Percentiles rank a stretch among this genome's conserved stretches.
Conservation (phyloP, 2,329 filamentous ascomycete genomes). For the Phaeosphaeriaceae sp. region DNA sequence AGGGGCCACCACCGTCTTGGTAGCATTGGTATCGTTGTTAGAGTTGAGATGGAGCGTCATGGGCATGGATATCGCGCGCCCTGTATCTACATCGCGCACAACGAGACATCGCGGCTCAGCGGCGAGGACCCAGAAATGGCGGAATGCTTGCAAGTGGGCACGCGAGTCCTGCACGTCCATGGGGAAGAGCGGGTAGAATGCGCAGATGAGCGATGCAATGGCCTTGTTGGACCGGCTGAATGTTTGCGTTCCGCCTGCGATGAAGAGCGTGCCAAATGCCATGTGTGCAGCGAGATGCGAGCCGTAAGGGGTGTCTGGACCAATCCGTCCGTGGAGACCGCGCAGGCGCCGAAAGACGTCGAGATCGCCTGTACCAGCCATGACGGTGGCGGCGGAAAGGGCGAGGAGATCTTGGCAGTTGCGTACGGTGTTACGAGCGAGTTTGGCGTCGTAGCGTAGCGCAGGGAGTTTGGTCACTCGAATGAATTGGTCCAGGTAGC, state of each 20-base stretch:
- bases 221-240: conserved; percentile 89
- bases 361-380: conserved; percentile 95
- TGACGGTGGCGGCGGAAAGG: conserved; percentile 82
- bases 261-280: conserved; percentile 87
- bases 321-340: conserved; percentile 84
- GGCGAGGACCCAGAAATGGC: conserved; percentile 96
- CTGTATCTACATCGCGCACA: conserved; percentile 83
- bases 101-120: conserved; percentile 89
- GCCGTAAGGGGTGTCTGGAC: conserved; percentile 85
- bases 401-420: conserved; percentile 92
- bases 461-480: conserved; percentile 72
- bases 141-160: conserved; percentile 92
- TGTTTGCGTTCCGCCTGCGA: conserved; percentile 91
- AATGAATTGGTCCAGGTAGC: conserved; percentile 87
- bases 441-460: conserved; percentile 78
- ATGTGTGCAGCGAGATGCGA: conserved; percentile 93
- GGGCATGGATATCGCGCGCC: conserved; percentile 77
- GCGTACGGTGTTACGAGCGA: conserved; percentile 81
- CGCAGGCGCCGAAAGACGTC: conserved; percentile 83
- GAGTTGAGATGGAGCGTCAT: conserved; percentile 68
- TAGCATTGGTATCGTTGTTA: conserved; percentile 28
- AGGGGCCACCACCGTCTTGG: conserved; percentile 55
- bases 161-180: conserved; percentile 90
- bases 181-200: conserved; percentile 94
- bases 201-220: conserved; percentile 82